These are phyloP conservation scores for Xylaria sp. DNA, from an alignment of 2,329 filamentous ascomycete species.

Conservation along the genomic window DNA sequence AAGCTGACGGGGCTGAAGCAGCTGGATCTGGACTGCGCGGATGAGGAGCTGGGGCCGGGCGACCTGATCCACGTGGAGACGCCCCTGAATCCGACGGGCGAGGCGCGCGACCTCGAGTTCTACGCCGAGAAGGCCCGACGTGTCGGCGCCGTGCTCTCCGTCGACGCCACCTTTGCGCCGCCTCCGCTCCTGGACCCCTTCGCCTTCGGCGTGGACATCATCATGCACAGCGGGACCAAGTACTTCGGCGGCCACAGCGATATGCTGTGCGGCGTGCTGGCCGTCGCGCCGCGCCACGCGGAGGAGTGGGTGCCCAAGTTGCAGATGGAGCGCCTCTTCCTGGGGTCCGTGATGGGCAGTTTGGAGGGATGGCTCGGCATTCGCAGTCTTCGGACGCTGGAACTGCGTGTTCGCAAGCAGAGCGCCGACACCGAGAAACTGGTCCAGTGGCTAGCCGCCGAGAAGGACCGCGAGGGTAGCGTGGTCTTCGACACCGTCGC, in stretches of 20 bases:
- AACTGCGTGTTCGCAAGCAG: conserved; percentile 82
- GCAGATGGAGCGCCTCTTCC: conserved; percentile 73
- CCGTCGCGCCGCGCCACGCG: conserved; percentile 63
- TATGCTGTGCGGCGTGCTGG: conserved; percentile 86
- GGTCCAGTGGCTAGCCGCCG: conserved; percentile 73
- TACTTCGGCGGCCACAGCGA: conserved; percentile 97
- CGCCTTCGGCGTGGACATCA: conserved; percentile 78
- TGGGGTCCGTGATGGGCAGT: conserved; percentile 88
- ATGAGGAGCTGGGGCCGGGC: conserved; percentile 74
- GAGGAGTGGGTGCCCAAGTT: conserved; percentile 70
- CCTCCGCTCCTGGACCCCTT: conserved; percentile 92
- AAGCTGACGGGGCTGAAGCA: conserved; percentile 80
- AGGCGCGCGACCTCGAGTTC: conserved; percentile 75
- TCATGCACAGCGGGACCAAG: conserved; percentile 95
- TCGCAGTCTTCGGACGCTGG: conserved; percentile 84
- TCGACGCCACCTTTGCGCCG: conserved; percentile 93
- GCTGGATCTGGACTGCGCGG: conserved; percentile 75
- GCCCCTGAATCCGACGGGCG: conserved; percentile 89
- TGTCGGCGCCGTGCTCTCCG: conserved; percentile 78
- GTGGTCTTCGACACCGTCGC: conserved; percentile 65
- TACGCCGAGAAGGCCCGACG: conserved; percentile 79
- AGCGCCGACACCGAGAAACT: conserved; percentile 74
- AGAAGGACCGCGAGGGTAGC: conserved; percentile 48
- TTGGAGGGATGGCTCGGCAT: conserved; percentile 94
- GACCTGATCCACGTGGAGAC: conserved; percentile 94